A percentile compares a stretch with the other conserved stretches of the same genome.
Evolutionary conservation across 2,329 filamentous ascomycete genomes (phyloP).

Genomic region (Talaromyces sp.): DNA sequence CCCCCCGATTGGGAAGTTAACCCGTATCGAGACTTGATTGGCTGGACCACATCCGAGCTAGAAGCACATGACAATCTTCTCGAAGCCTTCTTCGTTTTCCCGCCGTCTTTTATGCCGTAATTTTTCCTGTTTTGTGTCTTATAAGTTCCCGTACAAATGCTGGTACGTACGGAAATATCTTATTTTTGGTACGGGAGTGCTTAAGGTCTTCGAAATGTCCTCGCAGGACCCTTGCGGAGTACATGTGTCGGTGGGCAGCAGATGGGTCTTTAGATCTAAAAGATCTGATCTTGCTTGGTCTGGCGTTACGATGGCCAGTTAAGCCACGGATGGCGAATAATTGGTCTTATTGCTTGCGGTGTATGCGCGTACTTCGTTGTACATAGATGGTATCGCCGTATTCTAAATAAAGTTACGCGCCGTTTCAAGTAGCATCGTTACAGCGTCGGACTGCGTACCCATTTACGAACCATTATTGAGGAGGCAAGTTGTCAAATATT

Average conservation of each 20-base stretch:
- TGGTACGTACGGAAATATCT: neutral
- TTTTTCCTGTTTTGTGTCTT: neutral
- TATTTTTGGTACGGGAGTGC: neutral
- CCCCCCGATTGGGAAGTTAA: neutral
- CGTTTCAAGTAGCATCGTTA: neutral
- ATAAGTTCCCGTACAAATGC: neutral
- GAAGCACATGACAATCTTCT: slow-evolving; percentile 17
- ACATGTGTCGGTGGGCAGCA: neutral
- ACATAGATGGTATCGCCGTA: slow-evolving; percentile 1
- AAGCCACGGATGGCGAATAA: neutral
- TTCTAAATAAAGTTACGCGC: neutral
- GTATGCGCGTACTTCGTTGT: neutral
- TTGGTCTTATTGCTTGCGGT: neutral
- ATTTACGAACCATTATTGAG: neutral
- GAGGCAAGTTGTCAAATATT: neutral
- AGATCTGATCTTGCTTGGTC: neutral
- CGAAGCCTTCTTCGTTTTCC: slow-evolving; percentile 6
- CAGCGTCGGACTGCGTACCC: neutral
- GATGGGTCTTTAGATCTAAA: neutral
- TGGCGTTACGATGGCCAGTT: neutral
- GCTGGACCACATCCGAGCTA: slow-evolving; percentile 8
- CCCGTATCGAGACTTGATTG: neutral
- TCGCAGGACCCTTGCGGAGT: neutral
- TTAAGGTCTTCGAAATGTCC: neutral
- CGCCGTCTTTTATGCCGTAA: neutral